Conservation (phyloP, 83 land plant genomes). For the Isoetes engelmannii region DNA sequence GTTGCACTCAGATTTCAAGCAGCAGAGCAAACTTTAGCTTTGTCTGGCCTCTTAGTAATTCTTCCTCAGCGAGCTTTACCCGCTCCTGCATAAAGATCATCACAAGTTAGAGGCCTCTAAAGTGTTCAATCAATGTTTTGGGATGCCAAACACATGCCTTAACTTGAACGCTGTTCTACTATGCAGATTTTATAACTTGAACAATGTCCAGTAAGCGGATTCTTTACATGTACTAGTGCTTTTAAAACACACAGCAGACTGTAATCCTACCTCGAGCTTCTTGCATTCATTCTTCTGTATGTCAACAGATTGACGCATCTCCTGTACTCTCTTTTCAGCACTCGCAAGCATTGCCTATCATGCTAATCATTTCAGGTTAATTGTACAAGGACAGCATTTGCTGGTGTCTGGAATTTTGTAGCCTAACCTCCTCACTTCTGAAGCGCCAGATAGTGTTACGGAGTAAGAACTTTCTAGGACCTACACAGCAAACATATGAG, state of each 20-base stretch:
- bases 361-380: too few species aligned
- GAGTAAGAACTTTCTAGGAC: conserved; percentile 27
- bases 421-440: conserved; percentile 30
- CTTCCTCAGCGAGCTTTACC: conserved; percentile 41
- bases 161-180: background rate
- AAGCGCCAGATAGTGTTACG: conserved; percentile 29
- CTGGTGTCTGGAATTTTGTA: too few species aligned
- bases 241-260: background rate
- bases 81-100: conserved; percentile 27
- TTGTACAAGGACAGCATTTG: too few species aligned
- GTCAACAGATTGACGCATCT: conserved; percentile 38
- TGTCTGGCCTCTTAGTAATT: conserved; percentile 30
- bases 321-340: conserved; percentile 38
- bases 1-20: too few species aligned
- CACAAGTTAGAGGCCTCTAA: background rate
- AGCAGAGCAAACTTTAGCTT: conserved; percentile 28
- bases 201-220: background rate
- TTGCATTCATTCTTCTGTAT: conserved; percentile 28
- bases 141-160: background rate
- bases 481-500: conserved; percentile 16
- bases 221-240: background rate
- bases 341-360: conserved; percentile 27
- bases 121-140: background rate
- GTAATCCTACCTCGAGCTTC: conserved; percentile 31
- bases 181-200: background rate